Percentiles rank a stretch among this genome's conserved stretches.
Evolutionary conservation across 164 flowering plant genomes (phyloP).

Genomic region (Amborella trichopoda): DNA sequence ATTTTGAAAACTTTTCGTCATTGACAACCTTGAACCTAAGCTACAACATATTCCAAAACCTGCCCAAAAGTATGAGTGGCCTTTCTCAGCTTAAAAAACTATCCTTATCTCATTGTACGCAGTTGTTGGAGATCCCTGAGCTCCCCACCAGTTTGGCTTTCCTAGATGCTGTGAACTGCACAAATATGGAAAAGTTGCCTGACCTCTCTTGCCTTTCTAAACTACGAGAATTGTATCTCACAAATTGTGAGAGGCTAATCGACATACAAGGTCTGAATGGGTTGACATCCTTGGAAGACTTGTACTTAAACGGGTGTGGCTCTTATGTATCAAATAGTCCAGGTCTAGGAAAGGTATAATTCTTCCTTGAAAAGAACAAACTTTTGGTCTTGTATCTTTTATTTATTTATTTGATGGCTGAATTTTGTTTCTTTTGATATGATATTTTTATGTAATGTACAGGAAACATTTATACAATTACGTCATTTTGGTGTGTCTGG

Average conservation of each 20-base stretch:
- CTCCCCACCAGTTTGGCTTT: not conserved
- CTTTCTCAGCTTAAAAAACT: slow-evolving; percentile 1
- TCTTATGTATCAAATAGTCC: no score
- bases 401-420: no score
- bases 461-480: not conserved
- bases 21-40: not conserved
- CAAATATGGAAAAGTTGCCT: not conserved
- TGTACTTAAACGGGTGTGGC: not conserved
- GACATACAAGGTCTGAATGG: not conserved
- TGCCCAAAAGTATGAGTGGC: not conserved
- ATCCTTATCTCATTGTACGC: not conserved
- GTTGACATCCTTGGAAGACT: not conserved
- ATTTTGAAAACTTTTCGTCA: not conserved
- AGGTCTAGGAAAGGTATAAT: no score
- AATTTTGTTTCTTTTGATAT: no score
- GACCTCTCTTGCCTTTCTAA: not conserved
- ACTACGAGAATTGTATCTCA: not conserved
- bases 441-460: not conserved
- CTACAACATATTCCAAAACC: not conserved
- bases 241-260: not conserved
- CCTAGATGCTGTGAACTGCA: not conserved
- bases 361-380: no score
- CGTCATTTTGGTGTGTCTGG: not conserved
- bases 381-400: no score
- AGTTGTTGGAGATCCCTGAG: not conserved